Base-by-base conservation (phyloP, 1,284 basidiomycete genomes). In the Tylopilus sp. region DNA sequence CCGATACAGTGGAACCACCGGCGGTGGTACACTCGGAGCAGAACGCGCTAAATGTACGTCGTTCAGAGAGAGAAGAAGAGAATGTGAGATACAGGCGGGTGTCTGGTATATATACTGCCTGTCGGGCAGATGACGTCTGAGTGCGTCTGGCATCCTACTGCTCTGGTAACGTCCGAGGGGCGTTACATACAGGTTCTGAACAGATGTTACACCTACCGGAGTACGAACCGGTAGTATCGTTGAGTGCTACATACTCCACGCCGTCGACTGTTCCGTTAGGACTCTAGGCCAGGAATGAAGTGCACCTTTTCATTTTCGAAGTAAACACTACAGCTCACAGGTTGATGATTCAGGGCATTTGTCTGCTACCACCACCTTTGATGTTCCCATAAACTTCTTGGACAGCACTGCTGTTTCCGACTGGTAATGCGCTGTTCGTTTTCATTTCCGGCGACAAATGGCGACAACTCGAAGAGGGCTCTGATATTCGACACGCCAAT, bases 211-310 rank as follows among this genome's bases (percentile, higher is more conserved):
- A 5, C 13, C 4, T 19, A 12, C 25, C 7, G 36, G 21, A 19
- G 13, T 16, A 31, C 23, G 18, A 12, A n/a, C 18, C 7, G 29
- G 9, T 34, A n/a, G 3, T 30, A 11, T 21, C 38, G 2, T 42
- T 44, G 44, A 30, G 28, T 2, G 28, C 21, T 3, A 37, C 34
- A 10, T 26, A 18, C 18, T 48, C 33, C 23, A 33, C 3, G 28
- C 30, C n/a, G 39, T 41, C 39, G 3, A 15, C 44, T 47, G 16
- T 23, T 50, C 18, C 37, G 48, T 10, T 50, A 13, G 44, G 15
- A 2, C 7, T 41, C 28, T 19, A n/a, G 18, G 7, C 35, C 7
- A 33, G 4, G 12, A 7, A 33, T 0, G 13, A 12, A 10, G 18
- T 25, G 45, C 13, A 41, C 37, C 31, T 46, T 16, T 16, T 12